A percentile compares a stretch with the other conserved stretches of the same genome.
Evolutionary conservation across 352 stramenopile genomes (phyloP).

Genomic region (Pythium brachiatum): DNA sequence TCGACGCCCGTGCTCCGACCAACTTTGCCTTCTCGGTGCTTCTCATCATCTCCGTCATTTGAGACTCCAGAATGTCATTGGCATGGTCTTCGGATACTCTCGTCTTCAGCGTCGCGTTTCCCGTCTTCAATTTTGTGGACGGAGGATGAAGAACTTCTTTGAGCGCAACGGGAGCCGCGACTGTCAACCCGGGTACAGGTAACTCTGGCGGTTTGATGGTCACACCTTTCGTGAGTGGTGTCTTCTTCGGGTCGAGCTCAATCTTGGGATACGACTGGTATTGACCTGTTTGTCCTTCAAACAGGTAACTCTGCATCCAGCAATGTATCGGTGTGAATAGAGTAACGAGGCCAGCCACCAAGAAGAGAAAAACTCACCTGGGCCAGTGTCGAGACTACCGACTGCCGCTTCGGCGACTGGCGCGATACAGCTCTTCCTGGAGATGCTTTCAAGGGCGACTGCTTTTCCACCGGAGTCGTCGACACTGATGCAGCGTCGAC

Average conservation of each 20-base stretch:
- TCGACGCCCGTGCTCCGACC: not conserved
- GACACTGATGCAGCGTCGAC: not conserved
- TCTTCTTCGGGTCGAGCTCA: constrained; percentile 40
- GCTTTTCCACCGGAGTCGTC: not conserved
- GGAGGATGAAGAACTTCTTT: constrained; percentile 2
- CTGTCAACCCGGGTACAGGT: not conserved
- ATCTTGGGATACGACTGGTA: constrained; percentile 44
- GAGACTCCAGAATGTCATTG: constrained; percentile 21
- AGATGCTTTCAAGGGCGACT: not conserved
- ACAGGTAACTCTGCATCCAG: constrained; percentile 21
- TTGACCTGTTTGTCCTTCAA: constrained; percentile 36
- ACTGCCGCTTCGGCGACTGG: not conserved
- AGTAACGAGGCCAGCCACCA: not conserved
- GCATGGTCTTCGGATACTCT: constrained; percentile 8
- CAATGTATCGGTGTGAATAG: not conserved
- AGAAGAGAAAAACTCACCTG: not conserved
- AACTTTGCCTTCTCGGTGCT: not conserved
- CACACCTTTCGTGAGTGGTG: constrained; percentile 46
- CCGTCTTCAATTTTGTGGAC: not conserved
- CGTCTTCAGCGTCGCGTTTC: not conserved
- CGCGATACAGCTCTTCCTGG: not conserved
- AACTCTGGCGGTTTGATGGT: constrained; percentile 24
- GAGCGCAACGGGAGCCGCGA: not conserved
- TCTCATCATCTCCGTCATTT: constrained; percentile 15
- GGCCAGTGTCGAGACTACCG: not conserved